Evolutionary conservation across 1,139 yeast genomes (phyloP).

Genomic region (Candida tetrigidarum): DNA sequence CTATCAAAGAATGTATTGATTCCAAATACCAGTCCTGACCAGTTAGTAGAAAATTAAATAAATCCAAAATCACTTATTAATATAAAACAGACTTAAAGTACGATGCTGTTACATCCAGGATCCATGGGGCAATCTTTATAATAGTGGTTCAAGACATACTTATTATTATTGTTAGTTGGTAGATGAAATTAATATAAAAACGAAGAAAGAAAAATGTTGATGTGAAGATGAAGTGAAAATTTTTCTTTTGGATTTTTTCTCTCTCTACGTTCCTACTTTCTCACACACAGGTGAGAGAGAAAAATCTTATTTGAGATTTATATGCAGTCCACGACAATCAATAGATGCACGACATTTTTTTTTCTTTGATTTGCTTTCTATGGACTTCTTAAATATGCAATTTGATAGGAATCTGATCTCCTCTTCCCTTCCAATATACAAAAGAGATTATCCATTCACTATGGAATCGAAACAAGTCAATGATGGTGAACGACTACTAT

Average conservation of each 20-base stretch:
- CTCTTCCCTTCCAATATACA: not conserved
- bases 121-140: conserved; percentile 4
- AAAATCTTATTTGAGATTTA: too few relatives aligned
- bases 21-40: conserved; percentile 9
- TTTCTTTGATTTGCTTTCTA: too few relatives aligned
- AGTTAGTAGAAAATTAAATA: conserved; percentile 1
- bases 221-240: not conserved
- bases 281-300: not conserved
- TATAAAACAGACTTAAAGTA: conserved; percentile 10
- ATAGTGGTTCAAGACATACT: not conserved
- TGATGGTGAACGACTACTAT: conserved; percentile 20
- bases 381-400: too few relatives aligned
- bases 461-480: conserved; percentile 2
- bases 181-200: conserved; percentile 2
- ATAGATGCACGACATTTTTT: not conserved
- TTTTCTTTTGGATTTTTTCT: not conserved
- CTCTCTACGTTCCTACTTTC: not conserved
- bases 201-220: conserved; percentile 5
- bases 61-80: too few relatives aligned
- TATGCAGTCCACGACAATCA: conserved; percentile 1
- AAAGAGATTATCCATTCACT: not conserved
- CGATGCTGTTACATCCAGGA: not conserved
- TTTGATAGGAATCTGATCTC: too few relatives aligned
- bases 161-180: not conserved
- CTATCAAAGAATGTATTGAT: conserved; percentile 14